Evolutionary conservation across 768 basidiomycete genomes (phyloP).

Genomic region (Auricularia sp.): DNA sequence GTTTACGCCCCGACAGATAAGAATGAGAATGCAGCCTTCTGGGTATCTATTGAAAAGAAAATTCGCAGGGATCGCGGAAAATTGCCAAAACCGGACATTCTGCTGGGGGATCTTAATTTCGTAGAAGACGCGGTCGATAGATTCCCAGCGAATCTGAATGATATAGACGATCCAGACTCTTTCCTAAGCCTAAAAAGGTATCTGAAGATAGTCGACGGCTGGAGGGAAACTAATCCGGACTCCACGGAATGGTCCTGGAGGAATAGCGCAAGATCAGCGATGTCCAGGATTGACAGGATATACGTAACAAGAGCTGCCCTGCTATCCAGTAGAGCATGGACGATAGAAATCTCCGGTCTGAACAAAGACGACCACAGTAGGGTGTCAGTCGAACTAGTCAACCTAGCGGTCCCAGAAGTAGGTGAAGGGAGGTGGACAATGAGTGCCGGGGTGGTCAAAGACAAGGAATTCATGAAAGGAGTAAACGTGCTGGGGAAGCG

Average conservation of each 20-base stretch:
- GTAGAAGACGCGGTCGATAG: constrained; percentile 14
- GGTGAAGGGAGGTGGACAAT: not conserved
- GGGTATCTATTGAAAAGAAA: not conserved
- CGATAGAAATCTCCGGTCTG: not conserved
- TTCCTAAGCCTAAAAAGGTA: not conserved
- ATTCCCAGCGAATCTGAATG: constrained; percentile 2
- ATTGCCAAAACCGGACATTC: constrained; percentile 5
- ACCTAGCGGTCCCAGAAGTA: not conserved
- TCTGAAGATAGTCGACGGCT: not conserved
- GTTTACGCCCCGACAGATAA: not conserved
- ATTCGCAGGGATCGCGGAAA: not conserved
- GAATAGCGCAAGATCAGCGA: not conserved
- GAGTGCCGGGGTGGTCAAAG: not conserved
- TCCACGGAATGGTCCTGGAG: not conserved
- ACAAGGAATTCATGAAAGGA: not conserved
- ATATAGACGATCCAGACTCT: not conserved
- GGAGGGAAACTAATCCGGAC: not conserved
- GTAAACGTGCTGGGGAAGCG: too few relatives aligned
- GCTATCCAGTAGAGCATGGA: not conserved
- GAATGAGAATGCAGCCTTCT: not conserved
- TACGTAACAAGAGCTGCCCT: not conserved
- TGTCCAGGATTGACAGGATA: not conserved
- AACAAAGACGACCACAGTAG: not conserved
- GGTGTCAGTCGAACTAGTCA: not conserved
- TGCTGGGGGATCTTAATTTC: constrained; percentile 14